Conservation (phyloP, 1,284 basidiomycete species). For the Fomitopsis palustris region DNA sequence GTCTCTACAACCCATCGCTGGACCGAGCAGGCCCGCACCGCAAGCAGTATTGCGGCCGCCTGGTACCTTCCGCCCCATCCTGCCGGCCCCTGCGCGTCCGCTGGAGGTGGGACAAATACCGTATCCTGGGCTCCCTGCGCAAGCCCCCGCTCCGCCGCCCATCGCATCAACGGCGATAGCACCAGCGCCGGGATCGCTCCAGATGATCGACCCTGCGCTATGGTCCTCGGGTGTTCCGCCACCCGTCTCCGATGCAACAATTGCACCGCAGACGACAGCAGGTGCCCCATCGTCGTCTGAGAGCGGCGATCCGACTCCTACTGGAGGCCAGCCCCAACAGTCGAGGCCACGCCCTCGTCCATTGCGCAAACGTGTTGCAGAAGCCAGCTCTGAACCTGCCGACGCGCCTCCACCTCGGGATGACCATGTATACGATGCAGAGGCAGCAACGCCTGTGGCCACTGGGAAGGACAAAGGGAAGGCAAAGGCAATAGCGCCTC, state of each 20-base stretch:
- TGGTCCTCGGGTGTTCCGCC: background rate
- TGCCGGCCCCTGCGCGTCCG: background rate
- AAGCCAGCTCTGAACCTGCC: background rate
- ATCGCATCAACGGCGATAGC: background rate
- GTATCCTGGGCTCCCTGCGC: background rate
- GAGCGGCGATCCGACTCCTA: background rate
- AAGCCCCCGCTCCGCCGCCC: background rate
- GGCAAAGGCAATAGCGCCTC: background rate
- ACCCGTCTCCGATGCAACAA: background rate
- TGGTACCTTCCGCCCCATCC: background rate
- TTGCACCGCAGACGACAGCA: too few species aligned
- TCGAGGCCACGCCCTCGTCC: conserved; percentile 7
- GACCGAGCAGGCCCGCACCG: background rate
- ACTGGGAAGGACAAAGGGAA: background rate
- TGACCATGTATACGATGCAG: background rate
- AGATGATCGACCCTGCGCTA: background rate
- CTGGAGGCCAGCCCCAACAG: background rate
- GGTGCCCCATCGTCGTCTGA: too few species aligned
- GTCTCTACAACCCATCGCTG: background rate
- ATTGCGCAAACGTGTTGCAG: conserved; percentile 6
- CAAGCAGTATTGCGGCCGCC: background rate
- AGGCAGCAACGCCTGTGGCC: background rate
- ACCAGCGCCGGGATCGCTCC: background rate
- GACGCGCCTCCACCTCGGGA: background rate
- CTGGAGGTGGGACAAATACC: background rate